Base-by-base conservation (phyloP, 1,139 yeast species). In the Kluyveromyces marxianus region DNA sequence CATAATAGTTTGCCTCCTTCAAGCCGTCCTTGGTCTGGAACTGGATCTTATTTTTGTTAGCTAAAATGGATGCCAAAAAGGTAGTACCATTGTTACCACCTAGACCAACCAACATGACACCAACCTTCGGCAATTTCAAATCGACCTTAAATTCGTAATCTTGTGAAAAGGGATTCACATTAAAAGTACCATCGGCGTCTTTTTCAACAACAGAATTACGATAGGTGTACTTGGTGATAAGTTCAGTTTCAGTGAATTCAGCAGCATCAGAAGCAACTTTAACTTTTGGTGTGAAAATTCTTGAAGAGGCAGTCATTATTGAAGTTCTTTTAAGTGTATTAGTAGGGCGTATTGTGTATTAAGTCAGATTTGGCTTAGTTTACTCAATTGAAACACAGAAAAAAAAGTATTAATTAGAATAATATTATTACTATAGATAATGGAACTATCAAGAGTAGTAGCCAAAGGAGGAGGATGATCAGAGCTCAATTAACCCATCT, bases 51-150 rank as follows among this genome's bases (percentile, higher is more conserved):
- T 85, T 76, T 63, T 85, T 87, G 74, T 90, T 90, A 50, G 97
- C 95, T 57, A 85, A 77, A 46, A 83, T 76, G 24, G 96, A 83
- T 44, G 94, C 89, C 50, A 89, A 78, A 59, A 90, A 75, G 26
- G 97, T 90, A 51, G 96, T 77, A 69, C 97, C 97, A 64, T 90
- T 90, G 75, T 90, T 90, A 70, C 97, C 97, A 60, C 97, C 97
- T 57, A 89, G 76, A 57, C 97, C 97, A 45, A 90, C 97, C 55
- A 90, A 76, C 79, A 90, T 70, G 53, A 90, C 73, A 63, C 97
- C 97, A 46, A 89, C 78, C 69, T 83, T 88, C 56, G 96, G 96
- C 47, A 83, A 81, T 53, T 75, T 76, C 65, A 87, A 74, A 60
- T 88, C 94, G 45, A 87, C 82, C 68, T 87, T 86, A 75, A 90